phyloP scores from a whole-genome alignment of 495 filamentous ascomycete species.

The Penicillium flavigenum region DNA sequence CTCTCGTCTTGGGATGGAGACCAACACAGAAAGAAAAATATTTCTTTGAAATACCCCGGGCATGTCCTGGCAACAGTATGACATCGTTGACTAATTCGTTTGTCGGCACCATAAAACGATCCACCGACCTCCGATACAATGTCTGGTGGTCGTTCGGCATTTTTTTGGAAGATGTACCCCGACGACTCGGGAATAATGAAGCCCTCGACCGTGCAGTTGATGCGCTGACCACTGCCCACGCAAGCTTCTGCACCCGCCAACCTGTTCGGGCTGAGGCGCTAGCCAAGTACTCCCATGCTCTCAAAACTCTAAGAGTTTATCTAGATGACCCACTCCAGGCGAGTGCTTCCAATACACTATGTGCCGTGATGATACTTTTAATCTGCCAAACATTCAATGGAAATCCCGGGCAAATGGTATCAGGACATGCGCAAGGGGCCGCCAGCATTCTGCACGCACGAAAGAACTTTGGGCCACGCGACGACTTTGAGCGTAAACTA shows the following conservation, averaged over 20 bases:
- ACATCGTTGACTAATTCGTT: conserved; percentile 30
- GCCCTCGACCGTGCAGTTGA: conserved; percentile 43
- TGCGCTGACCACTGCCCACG: conserved; percentile 36
- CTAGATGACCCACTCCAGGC: conserved; percentile 42
- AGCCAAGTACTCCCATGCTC: conserved; percentile 39
- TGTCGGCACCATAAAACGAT: conserved; percentile 27
- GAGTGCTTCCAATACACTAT: conserved; percentile 39
- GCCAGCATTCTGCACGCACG: conserved; percentile 41
- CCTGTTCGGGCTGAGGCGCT: conserved; percentile 24
- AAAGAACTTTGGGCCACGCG: conserved; percentile 27
- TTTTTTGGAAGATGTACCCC: conserved; percentile 39
- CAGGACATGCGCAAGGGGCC: conserved; percentile 46
- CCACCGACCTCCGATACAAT: conserved; percentile 44
- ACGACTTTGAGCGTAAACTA: conserved; percentile 41
- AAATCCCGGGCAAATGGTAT: conserved; percentile 7
- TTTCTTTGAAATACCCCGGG: conserved; percentile 6
- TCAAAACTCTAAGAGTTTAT: conserved; percentile 34
- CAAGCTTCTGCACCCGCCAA: conserved; percentile 25
- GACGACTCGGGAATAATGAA: conserved; percentile 41
- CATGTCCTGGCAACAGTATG: conserved; percentile 21
- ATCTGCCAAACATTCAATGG: conserved; percentile 39
- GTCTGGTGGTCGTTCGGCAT: conserved; percentile 43
- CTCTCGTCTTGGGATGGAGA: not conserved
- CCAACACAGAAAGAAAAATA: not conserved
- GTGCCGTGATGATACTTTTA: conserved; percentile 45